These are phyloP conservation scores for Clausena lansium DNA, from an alignment of 345 rosid genomes.

Conservation along the genomic window DNA sequence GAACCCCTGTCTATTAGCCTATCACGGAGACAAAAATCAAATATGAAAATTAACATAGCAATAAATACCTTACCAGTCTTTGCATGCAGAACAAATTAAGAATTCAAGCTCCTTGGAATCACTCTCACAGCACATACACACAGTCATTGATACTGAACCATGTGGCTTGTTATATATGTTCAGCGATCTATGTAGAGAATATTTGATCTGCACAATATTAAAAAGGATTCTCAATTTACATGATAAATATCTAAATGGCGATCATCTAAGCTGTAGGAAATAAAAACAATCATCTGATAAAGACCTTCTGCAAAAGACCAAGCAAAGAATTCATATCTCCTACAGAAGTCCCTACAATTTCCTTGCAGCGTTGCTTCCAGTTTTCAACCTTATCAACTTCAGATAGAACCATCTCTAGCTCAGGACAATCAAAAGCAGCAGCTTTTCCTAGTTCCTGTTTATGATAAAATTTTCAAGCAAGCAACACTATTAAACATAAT, in stretches of 20 bases:
- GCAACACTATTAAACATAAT: neutral
- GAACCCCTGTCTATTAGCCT: neutral
- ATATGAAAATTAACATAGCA: slow-evolving; percentile 2
- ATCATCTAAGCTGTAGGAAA: neutral
- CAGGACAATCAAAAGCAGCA: slow-evolving; percentile 50
- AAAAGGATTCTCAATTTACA: slow-evolving; percentile 9
- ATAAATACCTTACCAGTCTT: slow-evolving; percentile 52
- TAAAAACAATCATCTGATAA: neutral
- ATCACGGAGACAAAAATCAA: neutral
- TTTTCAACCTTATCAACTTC: slow-evolving; percentile 57
- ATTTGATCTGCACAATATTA: slow-evolving; percentile 44
- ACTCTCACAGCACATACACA: slow-evolving; percentile 43
- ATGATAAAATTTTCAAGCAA: slow-evolving; percentile 12
- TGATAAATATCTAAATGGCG: neutral
- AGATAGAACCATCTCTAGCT: slow-evolving; percentile 44
- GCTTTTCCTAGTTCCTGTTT: slow-evolving; percentile 49
- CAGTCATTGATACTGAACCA: slow-evolving; percentile 21
- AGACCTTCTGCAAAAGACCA: slow-evolving; percentile 50
- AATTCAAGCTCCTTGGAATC: slow-evolving; percentile 29
- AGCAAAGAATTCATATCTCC: slow-evolving; percentile 34
- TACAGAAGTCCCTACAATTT: slow-evolving; percentile 28
- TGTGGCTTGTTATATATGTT: slow-evolving; percentile 37
- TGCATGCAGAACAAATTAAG: slow-evolving; percentile 46
- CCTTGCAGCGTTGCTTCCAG: slow-evolving; percentile 50
- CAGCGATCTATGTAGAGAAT: slow-evolving; percentile 47